phyloP scores from a whole-genome alignment of 2,329 filamentous ascomycete genomes.

The Phaeophleospora eucalypticola region DNA sequence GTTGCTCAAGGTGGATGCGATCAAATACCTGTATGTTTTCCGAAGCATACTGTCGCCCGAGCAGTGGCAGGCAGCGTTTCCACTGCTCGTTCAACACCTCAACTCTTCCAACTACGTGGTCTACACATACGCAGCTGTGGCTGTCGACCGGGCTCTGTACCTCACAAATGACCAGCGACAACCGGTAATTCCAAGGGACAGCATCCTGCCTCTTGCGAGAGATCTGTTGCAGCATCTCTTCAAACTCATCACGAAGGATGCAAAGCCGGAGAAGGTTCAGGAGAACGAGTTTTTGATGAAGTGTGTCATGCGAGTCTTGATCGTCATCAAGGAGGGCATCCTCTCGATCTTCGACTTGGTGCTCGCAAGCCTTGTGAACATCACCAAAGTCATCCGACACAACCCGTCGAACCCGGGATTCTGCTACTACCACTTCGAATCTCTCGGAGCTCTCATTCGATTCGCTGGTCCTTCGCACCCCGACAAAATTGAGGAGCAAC shows the following conservation, averaged over 20 bases:
- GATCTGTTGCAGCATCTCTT: slow-evolving; percentile 88
- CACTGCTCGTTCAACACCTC: slow-evolving; percentile 84
- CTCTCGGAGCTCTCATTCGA: slow-evolving; percentile 80
- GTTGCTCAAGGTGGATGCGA: slow-evolving; percentile 92
- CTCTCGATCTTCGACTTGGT: slow-evolving; percentile 70
- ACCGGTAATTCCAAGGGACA: slow-evolving; percentile 72
- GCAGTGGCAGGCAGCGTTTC: slow-evolving; percentile 86
- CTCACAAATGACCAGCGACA: slow-evolving; percentile 71
- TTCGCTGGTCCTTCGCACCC: slow-evolving; percentile 67
- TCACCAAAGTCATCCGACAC: slow-evolving; percentile 84
- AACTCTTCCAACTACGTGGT: slow-evolving; percentile 90
- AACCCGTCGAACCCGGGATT: slow-evolving; percentile 98
- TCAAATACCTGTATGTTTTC: slow-evolving; percentile 97
- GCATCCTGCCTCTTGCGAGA: slow-evolving; percentile 77
- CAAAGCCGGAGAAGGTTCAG: slow-evolving; percentile 84
- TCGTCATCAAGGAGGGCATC: slow-evolving; percentile 84
- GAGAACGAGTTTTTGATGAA: slow-evolving; percentile 99
- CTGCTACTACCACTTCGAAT: slow-evolving; percentile 98
- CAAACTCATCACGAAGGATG: slow-evolving; percentile 80
- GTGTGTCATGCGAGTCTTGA: slow-evolving; percentile 94
- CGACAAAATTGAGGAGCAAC: slow-evolving; percentile 68
- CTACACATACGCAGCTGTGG: slow-evolving; percentile 95
- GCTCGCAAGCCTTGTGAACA: slow-evolving; percentile 78
- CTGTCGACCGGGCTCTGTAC: slow-evolving; percentile 87
- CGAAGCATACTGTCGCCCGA: slow-evolving; percentile 88